Evolutionary conservation across 306 rosid species (phyloP).

Genomic region (Phaseolus lunatus): DNA sequence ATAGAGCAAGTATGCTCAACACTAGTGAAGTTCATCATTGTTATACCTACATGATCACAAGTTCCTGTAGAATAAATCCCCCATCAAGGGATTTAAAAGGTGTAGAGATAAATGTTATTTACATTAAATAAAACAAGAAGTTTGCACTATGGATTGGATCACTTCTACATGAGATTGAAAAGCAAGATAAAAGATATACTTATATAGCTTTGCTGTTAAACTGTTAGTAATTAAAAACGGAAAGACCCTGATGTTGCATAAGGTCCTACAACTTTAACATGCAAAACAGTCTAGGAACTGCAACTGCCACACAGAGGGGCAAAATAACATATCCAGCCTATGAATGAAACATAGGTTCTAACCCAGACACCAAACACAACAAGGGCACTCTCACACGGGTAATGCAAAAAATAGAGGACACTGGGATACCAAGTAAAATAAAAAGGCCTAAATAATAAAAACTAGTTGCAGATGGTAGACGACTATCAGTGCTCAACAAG

Average conservation of each 20-base stretch:
- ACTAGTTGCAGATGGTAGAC: not conserved
- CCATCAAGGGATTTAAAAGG: not conserved
- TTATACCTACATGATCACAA: not conserved
- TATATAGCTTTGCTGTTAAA: not conserved
- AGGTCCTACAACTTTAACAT: conserved; percentile 11
- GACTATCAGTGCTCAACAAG: not conserved
- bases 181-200: not conserved
- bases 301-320: not conserved
- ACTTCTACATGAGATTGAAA: too few species aligned
- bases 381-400: not conserved
- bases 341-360: not conserved
- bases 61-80: not conserved
- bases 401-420: not conserved
- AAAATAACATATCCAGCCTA: not conserved
- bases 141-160: not conserved
- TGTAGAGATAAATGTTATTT: conserved; percentile 3
- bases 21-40: not conserved
- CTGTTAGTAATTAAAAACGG: not conserved
- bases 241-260: not conserved
- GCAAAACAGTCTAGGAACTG: not conserved
- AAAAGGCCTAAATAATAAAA: not conserved
- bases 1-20: not conserved
- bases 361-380: not conserved
- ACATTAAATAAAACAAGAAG: conserved; percentile 13
- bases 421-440: not conserved